Conservation (phyloP, 495 filamentous ascomycete species). For the Aspergillus olivimuriae region DNA sequence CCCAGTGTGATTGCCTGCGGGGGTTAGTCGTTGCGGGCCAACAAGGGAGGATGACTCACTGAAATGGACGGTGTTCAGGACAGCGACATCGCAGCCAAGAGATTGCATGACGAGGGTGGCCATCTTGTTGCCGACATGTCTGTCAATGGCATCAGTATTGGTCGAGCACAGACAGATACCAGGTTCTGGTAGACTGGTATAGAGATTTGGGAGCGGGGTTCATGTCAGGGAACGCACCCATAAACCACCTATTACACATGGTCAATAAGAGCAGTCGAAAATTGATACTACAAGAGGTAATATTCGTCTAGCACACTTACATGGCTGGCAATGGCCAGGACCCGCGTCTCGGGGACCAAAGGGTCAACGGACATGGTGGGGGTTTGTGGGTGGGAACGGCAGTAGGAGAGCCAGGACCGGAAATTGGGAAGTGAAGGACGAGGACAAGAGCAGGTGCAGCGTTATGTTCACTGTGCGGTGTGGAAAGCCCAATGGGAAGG, state of each 20-base stretch:
- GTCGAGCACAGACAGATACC: not conserved
- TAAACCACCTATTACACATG: slow-evolving; percentile 59
- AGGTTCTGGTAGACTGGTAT: not conserved
- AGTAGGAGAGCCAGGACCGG: no score
- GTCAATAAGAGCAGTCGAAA: slow-evolving; percentile 11
- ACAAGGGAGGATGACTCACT: slow-evolving; percentile 59
- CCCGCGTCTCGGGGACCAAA: slow-evolving; percentile 73
- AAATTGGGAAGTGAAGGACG: no score
- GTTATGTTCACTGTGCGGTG: no score
- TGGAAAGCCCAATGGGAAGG: no score
- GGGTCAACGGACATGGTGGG: slow-evolving; percentile 26
- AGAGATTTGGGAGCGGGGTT: not conserved
- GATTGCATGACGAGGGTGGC: slow-evolving; percentile 88
- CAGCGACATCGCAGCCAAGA: slow-evolving; percentile 86
- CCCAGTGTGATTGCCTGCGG: slow-evolving; percentile 81
- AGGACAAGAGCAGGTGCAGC: no score
- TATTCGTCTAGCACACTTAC: slow-evolving; percentile 47
- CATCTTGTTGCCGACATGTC: slow-evolving; percentile 90
- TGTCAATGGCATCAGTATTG: not conserved
- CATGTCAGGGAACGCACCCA: slow-evolving; percentile 48
- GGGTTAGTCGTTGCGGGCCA: slow-evolving; percentile 9
- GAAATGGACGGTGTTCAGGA: slow-evolving; percentile 93
- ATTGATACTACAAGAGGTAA: not conserved
- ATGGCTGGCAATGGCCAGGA: slow-evolving; percentile 96
- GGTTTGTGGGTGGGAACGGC: no score